These are phyloP conservation scores for Sarcomyxa edulis DNA, from an alignment of 768 basidiomycete genomes.

Conservation along the genomic window DNA sequence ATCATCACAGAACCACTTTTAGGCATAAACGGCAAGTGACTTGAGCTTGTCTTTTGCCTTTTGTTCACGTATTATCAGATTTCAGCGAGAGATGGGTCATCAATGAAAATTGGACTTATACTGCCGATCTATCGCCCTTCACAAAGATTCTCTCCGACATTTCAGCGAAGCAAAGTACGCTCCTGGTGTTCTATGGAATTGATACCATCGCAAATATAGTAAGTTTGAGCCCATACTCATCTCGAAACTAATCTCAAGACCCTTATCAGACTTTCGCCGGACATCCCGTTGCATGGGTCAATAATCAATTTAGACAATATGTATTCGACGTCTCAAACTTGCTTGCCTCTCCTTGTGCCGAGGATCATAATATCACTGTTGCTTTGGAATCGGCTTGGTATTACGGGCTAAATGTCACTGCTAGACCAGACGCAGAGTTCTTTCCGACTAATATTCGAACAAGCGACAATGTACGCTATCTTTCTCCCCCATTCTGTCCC, in stretches of 20 bases:
- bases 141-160: no score
- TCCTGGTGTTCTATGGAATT: constrained; percentile 52
- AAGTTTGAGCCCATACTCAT: constrained; percentile 11
- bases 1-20: constrained; percentile 49
- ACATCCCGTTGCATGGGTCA: constrained; percentile 50
- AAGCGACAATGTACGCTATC: constrained; percentile 23
- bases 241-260: constrained; percentile 1
- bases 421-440: constrained; percentile 40
- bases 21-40: constrained; percentile 44
- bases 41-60: background rate
- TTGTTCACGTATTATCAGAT: constrained; percentile 24
- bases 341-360: constrained; percentile 23
- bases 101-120: constrained; percentile 56
- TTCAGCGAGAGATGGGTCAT: constrained; percentile 52
- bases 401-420: constrained; percentile 50
- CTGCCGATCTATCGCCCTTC: constrained; percentile 45
- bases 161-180: constrained; percentile 26
- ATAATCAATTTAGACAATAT: constrained; percentile 54
- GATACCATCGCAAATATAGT: constrained; percentile 56
- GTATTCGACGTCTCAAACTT: constrained; percentile 43
- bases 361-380: constrained; percentile 41
- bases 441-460: constrained; percentile 30
- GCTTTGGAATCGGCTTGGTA: constrained; percentile 47
- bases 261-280: constrained; percentile 38
- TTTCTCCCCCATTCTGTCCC: background rate